phyloP scores from a whole-genome alignment of 768 basidiomycete genomes.

The Porpolomopsis calyptriformis region DNA sequence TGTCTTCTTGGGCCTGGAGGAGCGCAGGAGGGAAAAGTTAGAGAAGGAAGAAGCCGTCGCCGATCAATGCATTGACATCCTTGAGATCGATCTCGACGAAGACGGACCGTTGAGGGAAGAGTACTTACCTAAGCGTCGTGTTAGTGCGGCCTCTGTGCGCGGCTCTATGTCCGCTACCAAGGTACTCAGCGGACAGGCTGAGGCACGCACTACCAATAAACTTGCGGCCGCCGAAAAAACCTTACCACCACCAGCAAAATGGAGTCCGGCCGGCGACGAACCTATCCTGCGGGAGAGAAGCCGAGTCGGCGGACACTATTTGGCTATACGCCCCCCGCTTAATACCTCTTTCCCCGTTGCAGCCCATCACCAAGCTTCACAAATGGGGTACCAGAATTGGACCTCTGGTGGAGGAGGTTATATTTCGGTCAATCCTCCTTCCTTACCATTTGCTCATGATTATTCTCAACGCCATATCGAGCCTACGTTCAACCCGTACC shows the following conservation, averaged over 20 bases:
- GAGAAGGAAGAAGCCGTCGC: constrained; percentile 30
- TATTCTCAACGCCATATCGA: constrained; percentile 24
- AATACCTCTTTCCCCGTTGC: constrained; percentile 16
- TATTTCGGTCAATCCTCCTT: constrained; percentile 28
- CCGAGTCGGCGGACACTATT: constrained; percentile 46
- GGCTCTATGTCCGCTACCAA: too few relatives aligned
- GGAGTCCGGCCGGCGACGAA: constrained; percentile 76
- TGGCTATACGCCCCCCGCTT: constrained; percentile 50
- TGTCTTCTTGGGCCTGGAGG: constrained; percentile 63
- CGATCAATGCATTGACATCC: constrained; percentile 30
- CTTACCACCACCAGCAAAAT: constrained; percentile 66
- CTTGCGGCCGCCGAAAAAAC: constrained; percentile 16
- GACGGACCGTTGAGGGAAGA: constrained; percentile 77
- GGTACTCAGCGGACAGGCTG: too few relatives aligned
- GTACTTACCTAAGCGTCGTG: constrained; percentile 63
- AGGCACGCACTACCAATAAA: constrained; percentile 9
- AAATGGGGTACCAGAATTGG: constrained; percentile 30
- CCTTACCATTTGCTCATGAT: constrained; percentile 29
- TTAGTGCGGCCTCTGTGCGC: too few relatives aligned
- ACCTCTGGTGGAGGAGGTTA: constrained; percentile 23
- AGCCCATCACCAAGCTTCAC: constrained; percentile 24
- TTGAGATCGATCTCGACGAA: constrained; percentile 74
- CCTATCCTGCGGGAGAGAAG: constrained; percentile 50
- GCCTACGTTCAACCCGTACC: constrained; percentile 27
- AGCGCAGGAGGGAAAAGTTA: constrained; percentile 42